These are phyloP conservation scores for Tilletia indica DNA, from an alignment of 1,284 basidiomycete genomes.

Conservation along the genomic window DNA sequence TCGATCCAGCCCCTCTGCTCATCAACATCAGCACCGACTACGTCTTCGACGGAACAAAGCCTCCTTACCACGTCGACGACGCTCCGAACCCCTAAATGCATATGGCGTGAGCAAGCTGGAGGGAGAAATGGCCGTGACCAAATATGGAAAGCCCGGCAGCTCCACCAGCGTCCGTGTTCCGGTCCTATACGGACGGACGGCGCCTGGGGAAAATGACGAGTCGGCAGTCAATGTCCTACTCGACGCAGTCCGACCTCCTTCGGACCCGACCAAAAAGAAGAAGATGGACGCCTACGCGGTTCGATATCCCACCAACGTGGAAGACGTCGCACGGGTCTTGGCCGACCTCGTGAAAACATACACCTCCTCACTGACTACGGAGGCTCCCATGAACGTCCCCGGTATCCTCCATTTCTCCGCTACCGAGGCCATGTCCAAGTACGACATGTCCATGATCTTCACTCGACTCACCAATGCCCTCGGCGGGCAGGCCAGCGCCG, in stretches of 20 bases:
- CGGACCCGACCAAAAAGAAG: slow-evolving; percentile 25
- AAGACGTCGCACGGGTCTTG: slow-evolving; percentile 58
- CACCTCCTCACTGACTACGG: slow-evolving; percentile 8
- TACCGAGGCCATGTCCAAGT: slow-evolving; percentile 59
- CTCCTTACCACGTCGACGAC: slow-evolving; percentile 59
- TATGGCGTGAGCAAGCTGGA: slow-evolving; percentile 57
- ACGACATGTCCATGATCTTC: slow-evolving; percentile 58
- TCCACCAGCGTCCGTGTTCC: slow-evolving; percentile 58
- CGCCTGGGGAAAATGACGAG: slow-evolving; percentile 26
- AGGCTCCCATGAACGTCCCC: slow-evolving; percentile 46
- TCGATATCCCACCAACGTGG: slow-evolving; percentile 61
- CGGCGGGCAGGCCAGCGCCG: slow-evolving; percentile 32
- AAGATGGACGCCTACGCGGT: slow-evolving; percentile 56
- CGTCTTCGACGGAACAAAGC: slow-evolving; percentile 54
- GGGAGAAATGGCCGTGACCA: slow-evolving; percentile 53
- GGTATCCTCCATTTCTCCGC: slow-evolving; percentile 59
- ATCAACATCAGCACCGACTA: slow-evolving; percentile 60
- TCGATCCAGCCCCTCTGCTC: slow-evolving; percentile 39
- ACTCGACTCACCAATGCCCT: slow-evolving; percentile 41
- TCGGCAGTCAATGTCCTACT: slow-evolving; percentile 53
- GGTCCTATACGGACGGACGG: slow-evolving; percentile 30
- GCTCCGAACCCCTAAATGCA: slow-evolving; percentile 59
- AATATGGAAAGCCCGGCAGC: slow-evolving; percentile 34
- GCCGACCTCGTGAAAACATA: slow-evolving; percentile 48
- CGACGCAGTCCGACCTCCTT: slow-evolving; percentile 34